These are phyloP conservation scores for Serpula lacrymans DNA, from an alignment of 768 basidiomycete species.

Conservation along the genomic window DNA sequence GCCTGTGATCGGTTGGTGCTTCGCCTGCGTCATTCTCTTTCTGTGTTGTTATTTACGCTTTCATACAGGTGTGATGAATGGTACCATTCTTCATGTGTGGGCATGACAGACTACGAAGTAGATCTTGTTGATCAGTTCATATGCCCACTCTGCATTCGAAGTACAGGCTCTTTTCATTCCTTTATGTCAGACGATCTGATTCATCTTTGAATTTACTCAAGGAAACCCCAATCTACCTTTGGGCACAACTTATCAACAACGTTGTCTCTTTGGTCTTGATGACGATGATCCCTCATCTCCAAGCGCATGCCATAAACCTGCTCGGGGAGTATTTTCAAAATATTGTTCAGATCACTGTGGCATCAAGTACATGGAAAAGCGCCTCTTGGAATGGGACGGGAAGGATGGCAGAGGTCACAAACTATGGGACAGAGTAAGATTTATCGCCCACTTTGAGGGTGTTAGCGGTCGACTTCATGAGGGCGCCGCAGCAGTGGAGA, in stretches of 20 bases:
- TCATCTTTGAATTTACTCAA: conserved; percentile 25
- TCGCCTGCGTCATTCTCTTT: not conserved
- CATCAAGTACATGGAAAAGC: conserved; percentile 63
- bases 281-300: conserved; percentile 60
- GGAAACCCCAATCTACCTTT: conserved; percentile 58
- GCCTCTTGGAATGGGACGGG: conserved; percentile 59
- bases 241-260: conserved; percentile 74
- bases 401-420: conserved; percentile 59
- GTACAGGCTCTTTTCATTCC: conserved; percentile 46
- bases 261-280: conserved; percentile 68
- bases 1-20: conserved; percentile 80
- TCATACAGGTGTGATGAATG: conserved; percentile 88
- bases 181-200: conserved; percentile 2
- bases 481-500: no score
- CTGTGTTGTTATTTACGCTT: not conserved
- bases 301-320: conserved; percentile 75
- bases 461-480: no score
- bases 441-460: no score
- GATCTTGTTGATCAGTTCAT: conserved; percentile 92
- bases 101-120: conserved; percentile 75
- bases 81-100: conserved; percentile 87
- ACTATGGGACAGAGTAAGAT: conserved; percentile 75
- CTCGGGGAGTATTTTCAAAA: conserved; percentile 81
- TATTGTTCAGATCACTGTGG: conserved; percentile 92
- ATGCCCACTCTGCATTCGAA: conserved; percentile 74